Base-by-base conservation (phyloP, 305 asterid species). In the Fraxinus angustifolia region DNA sequence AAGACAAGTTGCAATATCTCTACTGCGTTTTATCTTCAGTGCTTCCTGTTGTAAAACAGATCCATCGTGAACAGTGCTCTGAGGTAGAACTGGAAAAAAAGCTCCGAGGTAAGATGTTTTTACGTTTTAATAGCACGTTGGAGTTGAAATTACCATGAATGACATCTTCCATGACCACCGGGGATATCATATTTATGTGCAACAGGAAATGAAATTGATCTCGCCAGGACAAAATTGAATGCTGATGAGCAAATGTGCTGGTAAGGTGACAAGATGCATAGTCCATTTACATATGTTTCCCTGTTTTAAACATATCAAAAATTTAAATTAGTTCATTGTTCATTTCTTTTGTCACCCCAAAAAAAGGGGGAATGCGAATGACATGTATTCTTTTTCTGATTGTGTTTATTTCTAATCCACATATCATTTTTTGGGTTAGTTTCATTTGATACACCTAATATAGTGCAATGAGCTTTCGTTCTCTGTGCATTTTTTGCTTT, bases 221-320 rank as follows among this genome's bases (percentile, higher is more conserved):
- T 96, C 16, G 86, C 90, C 81, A 90, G 99, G 92, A 90, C 97
- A 70, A 96, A 91, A 87, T 87, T 96, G 88, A 90, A 90, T 80
- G 95, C 99, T 30, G 99, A 96, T 88, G 99, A 96, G 89, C 99
- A 96, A 90, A 94, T 96, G 99, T 94, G 98, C 87, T 96, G 99
- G 99, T 96, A 90, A 83, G 94, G 79, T 23, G 83, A 75, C 80
- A 40, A 30, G 40, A 77, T 79, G 81, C 79, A 65, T n/a, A 75
- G 84, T 76, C 65, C 76, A 56, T 81, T 80, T 84, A 62, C 76
- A 56, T 62, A 73, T 17, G 68, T 81, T 81, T 70, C 73, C 77
- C 79, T 79, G 78, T 50, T 73, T 48, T 76, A 31, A 45, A 70
- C 81, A 78, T 74, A 45, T 45, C 6, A 80, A 36, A 74, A 75